These are phyloP conservation scores for Thinopyrum elongatum DNA, from an alignment of 176 grass and related monocot species.

Conservation along the genomic window DNA sequence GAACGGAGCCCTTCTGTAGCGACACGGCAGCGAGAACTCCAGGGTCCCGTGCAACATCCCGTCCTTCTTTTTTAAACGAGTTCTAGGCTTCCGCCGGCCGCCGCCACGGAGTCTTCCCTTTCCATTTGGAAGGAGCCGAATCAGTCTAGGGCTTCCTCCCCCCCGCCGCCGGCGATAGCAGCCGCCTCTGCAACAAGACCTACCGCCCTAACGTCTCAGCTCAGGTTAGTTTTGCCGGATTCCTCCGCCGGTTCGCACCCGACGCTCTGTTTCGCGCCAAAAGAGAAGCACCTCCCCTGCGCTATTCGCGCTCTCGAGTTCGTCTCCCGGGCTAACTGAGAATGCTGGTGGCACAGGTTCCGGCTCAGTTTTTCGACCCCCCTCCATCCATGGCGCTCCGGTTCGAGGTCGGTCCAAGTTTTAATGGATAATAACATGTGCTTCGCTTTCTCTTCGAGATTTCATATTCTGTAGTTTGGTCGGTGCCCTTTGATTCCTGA, in stretches of 20 bases:
- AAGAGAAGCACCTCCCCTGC: background rate
- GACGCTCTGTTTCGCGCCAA: conserved; percentile 23
- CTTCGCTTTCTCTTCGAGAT: background rate
- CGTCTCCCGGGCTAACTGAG: background rate
- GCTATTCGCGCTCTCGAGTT: background rate
- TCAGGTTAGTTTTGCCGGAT: conserved; percentile 7
- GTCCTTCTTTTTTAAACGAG: conserved; percentile 5
- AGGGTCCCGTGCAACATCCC: background rate
- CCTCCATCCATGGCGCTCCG: conserved; percentile 56
- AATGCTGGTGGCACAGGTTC: background rate
- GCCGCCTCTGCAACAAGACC: background rate
- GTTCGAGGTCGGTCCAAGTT: conserved; percentile 52
- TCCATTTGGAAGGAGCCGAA: background rate
- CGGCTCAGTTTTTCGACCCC: background rate
- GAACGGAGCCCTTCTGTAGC: background rate
- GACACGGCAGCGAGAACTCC: background rate
- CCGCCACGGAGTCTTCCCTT: conserved; percentile 6
- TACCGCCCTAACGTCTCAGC: background rate
- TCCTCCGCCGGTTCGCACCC: background rate
- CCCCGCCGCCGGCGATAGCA: background rate
- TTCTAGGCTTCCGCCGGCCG: conserved; percentile 22
- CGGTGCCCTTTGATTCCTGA: background rate
- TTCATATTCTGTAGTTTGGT: background rate
- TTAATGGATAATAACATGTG: background rate
- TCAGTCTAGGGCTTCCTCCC: conserved; percentile 14